Evolutionary conservation across 2,329 filamentous ascomycete genomes (phyloP).

Genomic region (Aspergillus sclerotialis): DNA sequence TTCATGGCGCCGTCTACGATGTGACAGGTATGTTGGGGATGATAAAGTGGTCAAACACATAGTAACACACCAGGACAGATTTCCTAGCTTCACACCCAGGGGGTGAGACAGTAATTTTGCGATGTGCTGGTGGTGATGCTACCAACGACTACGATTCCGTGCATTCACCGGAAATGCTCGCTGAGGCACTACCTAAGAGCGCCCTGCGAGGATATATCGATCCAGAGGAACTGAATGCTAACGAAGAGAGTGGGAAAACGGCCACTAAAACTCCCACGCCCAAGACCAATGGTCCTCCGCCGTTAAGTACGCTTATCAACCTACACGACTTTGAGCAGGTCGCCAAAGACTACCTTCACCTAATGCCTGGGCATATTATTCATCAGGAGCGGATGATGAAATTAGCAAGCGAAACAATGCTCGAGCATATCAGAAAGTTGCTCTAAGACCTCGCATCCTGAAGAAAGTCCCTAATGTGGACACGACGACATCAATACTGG

Average conservation of each 20-base stretch:
- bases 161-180: constrained; percentile 23
- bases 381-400: constrained; percentile 45
- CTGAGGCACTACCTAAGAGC: constrained; percentile 18
- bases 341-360: constrained; percentile 22
- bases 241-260: background rate
- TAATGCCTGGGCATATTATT: constrained; percentile 38
- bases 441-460: constrained; percentile 42
- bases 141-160: constrained; percentile 30
- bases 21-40: constrained; percentile 29
- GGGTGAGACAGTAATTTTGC: constrained; percentile 25
- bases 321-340: constrained; percentile 33
- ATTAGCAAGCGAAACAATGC: constrained; percentile 40
- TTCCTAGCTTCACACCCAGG: constrained; percentile 29
- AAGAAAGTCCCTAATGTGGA: constrained; percentile 32
- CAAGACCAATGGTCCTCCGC: constrained; percentile 12
- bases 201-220: constrained; percentile 21
- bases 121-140: constrained; percentile 27
- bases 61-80: constrained; percentile 12
- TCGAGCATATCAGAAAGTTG: constrained; percentile 38
- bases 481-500: constrained; percentile 28
- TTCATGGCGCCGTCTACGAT: constrained; percentile 47
- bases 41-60: background rate
- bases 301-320: constrained; percentile 27
- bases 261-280: too few relatives aligned
- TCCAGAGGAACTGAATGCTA: constrained; percentile 2